These are phyloP conservation scores for Alternaria gaisen DNA, from an alignment of 2,329 filamentous ascomycete genomes.

Conservation along the genomic window DNA sequence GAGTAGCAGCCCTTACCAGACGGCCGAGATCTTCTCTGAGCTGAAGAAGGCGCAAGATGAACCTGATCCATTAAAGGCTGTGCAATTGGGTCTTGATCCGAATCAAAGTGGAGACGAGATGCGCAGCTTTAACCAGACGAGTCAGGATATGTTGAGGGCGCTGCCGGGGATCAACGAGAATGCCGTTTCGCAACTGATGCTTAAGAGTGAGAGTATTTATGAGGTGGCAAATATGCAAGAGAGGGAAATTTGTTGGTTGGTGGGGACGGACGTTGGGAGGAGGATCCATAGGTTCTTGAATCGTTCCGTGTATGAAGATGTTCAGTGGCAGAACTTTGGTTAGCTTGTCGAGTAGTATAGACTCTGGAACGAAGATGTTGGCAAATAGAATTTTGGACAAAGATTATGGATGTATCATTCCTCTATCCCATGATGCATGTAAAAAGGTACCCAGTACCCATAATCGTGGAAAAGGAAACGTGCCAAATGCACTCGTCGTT, in stretches of 20 bases:
- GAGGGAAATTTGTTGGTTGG: constrained; percentile 73
- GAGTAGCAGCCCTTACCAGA: constrained; percentile 90
- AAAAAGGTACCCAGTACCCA: not conserved
- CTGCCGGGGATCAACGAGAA: constrained; percentile 82
- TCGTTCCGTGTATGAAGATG: constrained; percentile 59
- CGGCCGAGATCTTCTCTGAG: constrained; percentile 94
- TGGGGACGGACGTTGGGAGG: constrained; percentile 79
- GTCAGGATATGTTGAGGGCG: constrained; percentile 87
- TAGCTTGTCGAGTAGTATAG: not conserved
- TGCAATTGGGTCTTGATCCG: constrained; percentile 78
- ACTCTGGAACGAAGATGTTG: not conserved
- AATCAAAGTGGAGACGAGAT: constrained; percentile 63
- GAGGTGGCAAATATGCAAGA: constrained; percentile 89
- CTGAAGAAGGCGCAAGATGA: constrained; percentile 90
- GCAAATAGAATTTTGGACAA: not conserved
- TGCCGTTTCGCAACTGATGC: constrained; percentile 75
- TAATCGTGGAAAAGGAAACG: not conserved
- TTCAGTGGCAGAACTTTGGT: constrained; percentile 33
- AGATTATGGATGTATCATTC: constrained; percentile 12
- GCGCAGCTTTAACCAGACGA: constrained; percentile 81
- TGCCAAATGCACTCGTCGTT: not conserved
- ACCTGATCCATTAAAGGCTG: constrained; percentile 87
- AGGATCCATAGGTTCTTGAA: constrained; percentile 86
- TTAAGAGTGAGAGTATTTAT: constrained; percentile 77
- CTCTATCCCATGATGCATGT: constrained; percentile 11